Evolutionary conservation across 78 protist species (phyloP).

Genomic region (Chrysochromulina tobinii): DNA sequence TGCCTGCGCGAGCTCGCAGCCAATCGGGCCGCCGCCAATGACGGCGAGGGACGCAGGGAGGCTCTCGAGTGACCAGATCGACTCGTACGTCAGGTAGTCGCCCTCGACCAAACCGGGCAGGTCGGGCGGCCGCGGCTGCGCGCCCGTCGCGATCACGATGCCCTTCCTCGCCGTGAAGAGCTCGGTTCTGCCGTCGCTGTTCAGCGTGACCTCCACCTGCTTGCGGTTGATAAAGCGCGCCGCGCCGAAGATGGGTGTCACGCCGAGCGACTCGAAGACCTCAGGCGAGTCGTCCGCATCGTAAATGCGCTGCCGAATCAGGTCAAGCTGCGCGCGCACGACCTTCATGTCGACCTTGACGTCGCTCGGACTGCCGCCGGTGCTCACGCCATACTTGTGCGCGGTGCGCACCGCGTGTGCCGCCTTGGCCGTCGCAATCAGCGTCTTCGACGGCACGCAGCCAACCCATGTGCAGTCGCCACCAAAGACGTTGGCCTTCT

Average conservation of each 20-base stretch:
- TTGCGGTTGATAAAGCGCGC: not conserved
- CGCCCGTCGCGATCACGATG: not conserved
- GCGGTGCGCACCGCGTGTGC: not conserved
- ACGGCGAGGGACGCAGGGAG: not conserved
- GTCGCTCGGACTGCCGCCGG: not conserved
- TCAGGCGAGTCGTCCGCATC: not conserved
- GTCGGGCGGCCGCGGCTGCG: not conserved
- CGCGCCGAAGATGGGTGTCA: not conserved
- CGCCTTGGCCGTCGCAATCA: not conserved
- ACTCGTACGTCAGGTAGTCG: not conserved
- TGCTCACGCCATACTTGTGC: not conserved
- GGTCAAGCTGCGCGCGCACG: not conserved
- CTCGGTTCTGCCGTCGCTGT: too few relatives aligned
- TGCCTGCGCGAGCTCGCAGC: conserved; percentile 6
- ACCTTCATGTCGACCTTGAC: not conserved
- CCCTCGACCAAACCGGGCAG: not conserved
- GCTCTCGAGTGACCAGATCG: not conserved
- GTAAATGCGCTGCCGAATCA: not conserved
- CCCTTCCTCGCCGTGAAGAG: not conserved
- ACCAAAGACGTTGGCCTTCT: not conserved
- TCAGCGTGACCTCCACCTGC: not conserved
- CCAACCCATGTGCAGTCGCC: conserved; percentile 5
- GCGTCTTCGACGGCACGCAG: conserved; percentile 17
- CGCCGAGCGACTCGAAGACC: not conserved
- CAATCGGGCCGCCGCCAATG: conserved; percentile 18